These are phyloP conservation scores for Euphorbia celastroides DNA, from an alignment of 441 rosid species.

Conservation along the genomic window DNA sequence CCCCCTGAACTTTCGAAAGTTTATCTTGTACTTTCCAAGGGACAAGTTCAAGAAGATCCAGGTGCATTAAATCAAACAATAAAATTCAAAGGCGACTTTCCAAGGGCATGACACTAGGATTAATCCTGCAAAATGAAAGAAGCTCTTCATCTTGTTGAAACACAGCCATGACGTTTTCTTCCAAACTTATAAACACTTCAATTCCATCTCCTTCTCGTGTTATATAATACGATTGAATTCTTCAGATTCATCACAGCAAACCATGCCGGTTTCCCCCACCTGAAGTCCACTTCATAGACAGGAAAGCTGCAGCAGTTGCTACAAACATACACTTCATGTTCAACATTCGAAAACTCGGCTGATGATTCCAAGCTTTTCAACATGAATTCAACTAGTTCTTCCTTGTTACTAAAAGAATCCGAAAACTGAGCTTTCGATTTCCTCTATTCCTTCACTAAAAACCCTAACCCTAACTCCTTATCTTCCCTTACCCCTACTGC, in stretches of 20 bases:
- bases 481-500: background rate
- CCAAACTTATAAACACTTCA: background rate
- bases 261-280: background rate
- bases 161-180: background rate
- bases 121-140: background rate
- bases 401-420: background rate
- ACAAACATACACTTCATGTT: slow-evolving; percentile 18
- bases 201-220: background rate
- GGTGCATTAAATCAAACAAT: too few relatives aligned
- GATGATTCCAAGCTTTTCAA: background rate
- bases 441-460: background rate
- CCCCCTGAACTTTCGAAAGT: too few relatives aligned
- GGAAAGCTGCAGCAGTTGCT: slow-evolving; percentile 20
- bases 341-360: background rate
- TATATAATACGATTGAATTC: background rate
- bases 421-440: background rate
- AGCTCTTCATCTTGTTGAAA: slow-evolving; percentile 16
- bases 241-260: background rate
- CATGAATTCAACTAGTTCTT: background rate
- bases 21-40: too few relatives aligned
- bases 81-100: too few relatives aligned
- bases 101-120: background rate
- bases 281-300: slow-evolving; percentile 25
- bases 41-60: too few relatives aligned
- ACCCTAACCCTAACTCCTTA: background rate